Evolutionary conservation across 768 basidiomycete species (phyloP).

Genomic region (Calocybe indica): DNA sequence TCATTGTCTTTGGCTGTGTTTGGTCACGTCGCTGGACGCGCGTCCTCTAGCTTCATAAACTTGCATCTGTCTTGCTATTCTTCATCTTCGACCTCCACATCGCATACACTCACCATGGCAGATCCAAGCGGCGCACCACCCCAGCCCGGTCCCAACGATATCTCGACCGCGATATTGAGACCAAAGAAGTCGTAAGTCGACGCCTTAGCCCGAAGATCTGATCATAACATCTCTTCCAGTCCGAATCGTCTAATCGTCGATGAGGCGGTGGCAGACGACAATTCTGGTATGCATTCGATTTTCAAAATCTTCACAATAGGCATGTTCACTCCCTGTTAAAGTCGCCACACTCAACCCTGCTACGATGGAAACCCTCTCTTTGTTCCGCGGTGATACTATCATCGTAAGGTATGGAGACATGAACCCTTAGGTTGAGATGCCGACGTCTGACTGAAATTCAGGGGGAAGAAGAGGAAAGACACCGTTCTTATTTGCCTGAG

Average conservation of each 20-base stretch:
- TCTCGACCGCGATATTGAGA: conserved; percentile 91
- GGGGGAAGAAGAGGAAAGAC: conserved; percentile 96
- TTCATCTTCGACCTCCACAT: conserved; percentile 13
- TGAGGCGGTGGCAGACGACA: conserved; percentile 91
- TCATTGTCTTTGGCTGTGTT: conserved; percentile 13
- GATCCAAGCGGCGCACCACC: conserved; percentile 82
- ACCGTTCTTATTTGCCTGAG: conserved; percentile 96
- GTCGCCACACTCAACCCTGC: conserved; percentile 94
- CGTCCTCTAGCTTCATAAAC: conserved; percentile 25
- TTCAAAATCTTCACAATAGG: no score
- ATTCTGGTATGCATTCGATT: conserved; percentile 56
- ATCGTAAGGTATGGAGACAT: conserved; percentile 68
- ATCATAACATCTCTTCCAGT: conserved; percentile 34
- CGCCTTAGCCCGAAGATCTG: conserved; percentile 9
- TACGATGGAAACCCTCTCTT: conserved; percentile 89
- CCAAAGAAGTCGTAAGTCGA: conserved; percentile 92
- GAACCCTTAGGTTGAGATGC: neutral
- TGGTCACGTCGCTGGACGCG: conserved; percentile 25
- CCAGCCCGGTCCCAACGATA: conserved; percentile 83
- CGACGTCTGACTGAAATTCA: conserved; percentile 18
- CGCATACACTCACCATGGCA: conserved; percentile 37
- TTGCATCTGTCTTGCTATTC: conserved; percentile 13
- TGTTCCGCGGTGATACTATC: conserved; percentile 97
- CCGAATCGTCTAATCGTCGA: conserved; percentile 98
- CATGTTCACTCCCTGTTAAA: conserved; percentile 15